Percentiles rank a stretch among this genome's conserved stretches.
Conservation (phyloP, 2,329 filamentous ascomycete species). For the Talaromyces sp. region DNA sequence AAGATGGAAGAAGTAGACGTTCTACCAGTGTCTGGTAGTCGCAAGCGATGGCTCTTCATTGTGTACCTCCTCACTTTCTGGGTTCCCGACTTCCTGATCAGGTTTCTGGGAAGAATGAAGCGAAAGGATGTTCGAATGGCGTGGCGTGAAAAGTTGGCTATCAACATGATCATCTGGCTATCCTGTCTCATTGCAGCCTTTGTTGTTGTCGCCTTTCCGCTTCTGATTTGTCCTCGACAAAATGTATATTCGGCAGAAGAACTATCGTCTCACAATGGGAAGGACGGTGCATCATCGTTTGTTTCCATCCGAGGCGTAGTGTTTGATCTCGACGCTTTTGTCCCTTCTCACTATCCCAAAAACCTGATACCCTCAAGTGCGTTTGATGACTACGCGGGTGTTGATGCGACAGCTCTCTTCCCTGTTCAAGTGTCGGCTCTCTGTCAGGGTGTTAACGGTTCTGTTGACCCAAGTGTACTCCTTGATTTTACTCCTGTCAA, state of each 20-base stretch:
- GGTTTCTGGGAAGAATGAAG: slow-evolving; percentile 73
- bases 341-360: slow-evolving; percentile 72
- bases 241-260: slow-evolving; percentile 79
- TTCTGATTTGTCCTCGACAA: slow-evolving; percentile 85
- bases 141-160: slow-evolving; percentile 96
- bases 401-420: slow-evolving; percentile 84
- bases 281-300: slow-evolving; percentile 62
- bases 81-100: slow-evolving; percentile 78
- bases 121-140: slow-evolving; percentile 89
- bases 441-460: slow-evolving; percentile 70
- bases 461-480: slow-evolving; percentile 66
- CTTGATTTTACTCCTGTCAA: slow-evolving; percentile 81
- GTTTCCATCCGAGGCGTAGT: slow-evolving; percentile 84
- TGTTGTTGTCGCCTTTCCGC: slow-evolving; percentile 84
- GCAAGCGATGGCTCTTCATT: slow-evolving; percentile 85
- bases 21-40: slow-evolving; percentile 68
- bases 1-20: slow-evolving; percentile 88
- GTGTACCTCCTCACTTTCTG: slow-evolving; percentile 83
- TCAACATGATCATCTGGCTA: slow-evolving; percentile 96
- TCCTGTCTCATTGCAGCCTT: slow-evolving; percentile 74
- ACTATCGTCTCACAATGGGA: slow-evolving; percentile 69
- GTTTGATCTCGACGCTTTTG: slow-evolving; percentile 73
- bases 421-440: slow-evolving; percentile 91
- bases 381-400: slow-evolving; percentile 76
- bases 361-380: slow-evolving; percentile 57